These are phyloP conservation scores for Leccinum variabile DNA, from an alignment of 1,284 basidiomycete species.

Conservation along the genomic window DNA sequence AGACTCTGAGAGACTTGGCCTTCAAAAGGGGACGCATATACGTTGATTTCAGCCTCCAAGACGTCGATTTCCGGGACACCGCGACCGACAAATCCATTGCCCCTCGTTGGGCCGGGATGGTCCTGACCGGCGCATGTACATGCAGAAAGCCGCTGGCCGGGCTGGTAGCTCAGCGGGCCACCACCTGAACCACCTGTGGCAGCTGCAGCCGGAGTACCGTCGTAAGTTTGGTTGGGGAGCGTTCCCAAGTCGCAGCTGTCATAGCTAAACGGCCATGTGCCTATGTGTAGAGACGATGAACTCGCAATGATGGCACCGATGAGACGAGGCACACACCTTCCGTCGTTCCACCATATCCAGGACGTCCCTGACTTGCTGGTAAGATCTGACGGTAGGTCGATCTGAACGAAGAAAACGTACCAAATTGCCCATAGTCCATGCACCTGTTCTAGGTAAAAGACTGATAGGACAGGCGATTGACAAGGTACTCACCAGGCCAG, in stretches of 20 bases:
- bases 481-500: slow-evolving; percentile 57
- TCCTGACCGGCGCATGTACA: slow-evolving; percentile 83
- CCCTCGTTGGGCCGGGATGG: slow-evolving; percentile 72
- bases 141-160: slow-evolving; percentile 76
- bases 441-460: slow-evolving; percentile 40
- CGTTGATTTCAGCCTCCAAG: slow-evolving; percentile 66
- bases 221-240: slow-evolving; percentile 71
- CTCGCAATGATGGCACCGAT: neutral
- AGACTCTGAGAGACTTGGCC: slow-evolving; percentile 78
- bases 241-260: slow-evolving; percentile 83
- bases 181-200: slow-evolving; percentile 53
- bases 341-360: slow-evolving; percentile 65
- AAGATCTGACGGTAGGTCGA: slow-evolving; percentile 8
- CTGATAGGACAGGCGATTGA: slow-evolving; percentile 5
- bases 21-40: slow-evolving; percentile 40
- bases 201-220: slow-evolving; percentile 51
- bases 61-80: slow-evolving; percentile 87
- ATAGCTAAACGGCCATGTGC: slow-evolving; percentile 81
- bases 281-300: slow-evolving; percentile 24
- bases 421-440: slow-evolving; percentile 85
- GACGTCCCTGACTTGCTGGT: slow-evolving; percentile 54
- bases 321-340: slow-evolving; percentile 45
- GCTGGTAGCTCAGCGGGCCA: slow-evolving; percentile 60
- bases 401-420: slow-evolving; percentile 30
- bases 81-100: slow-evolving; percentile 65